Percentiles rank a stretch among this genome's conserved stretches.
phyloP scores from a whole-genome alignment of 1,284 basidiomycete species.

The Puccinia coronata region DNA sequence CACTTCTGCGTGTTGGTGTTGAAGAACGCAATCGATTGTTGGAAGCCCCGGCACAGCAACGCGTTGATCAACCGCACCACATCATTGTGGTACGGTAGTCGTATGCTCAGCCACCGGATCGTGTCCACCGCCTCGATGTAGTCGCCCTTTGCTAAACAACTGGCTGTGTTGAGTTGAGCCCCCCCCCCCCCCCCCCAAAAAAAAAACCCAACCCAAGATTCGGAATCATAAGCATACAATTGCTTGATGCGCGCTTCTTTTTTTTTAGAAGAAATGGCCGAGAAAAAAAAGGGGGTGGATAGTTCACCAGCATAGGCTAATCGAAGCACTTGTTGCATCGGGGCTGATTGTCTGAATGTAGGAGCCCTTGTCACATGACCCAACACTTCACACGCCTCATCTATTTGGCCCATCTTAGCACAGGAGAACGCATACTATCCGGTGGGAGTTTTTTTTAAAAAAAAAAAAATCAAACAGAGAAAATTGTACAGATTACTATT shows the following conservation, averaged over 20 bases:
- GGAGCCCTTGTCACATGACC: conserved; percentile 76
- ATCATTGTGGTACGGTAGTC: conserved; percentile 77
- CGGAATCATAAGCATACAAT: too few species aligned
- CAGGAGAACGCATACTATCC: conserved; percentile 79
- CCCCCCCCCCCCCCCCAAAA: too few species aligned
- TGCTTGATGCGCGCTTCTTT: background rate
- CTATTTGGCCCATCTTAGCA: conserved; percentile 66
- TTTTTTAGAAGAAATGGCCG: background rate
- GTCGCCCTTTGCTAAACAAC: conserved; percentile 67
- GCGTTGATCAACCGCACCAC: conserved; percentile 70
- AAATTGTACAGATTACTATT: too few species aligned
- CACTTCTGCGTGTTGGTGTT: conserved; percentile 76
- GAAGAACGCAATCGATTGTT: conserved; percentile 72
- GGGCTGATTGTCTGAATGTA: conserved; percentile 67
- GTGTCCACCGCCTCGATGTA: conserved; percentile 70
- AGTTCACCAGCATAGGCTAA: conserved; percentile 40
- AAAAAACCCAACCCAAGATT: background rate
- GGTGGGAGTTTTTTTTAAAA: too few species aligned
- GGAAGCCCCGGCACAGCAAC: conserved; percentile 69
- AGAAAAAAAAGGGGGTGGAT: background rate
- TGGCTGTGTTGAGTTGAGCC: conserved; percentile 64
- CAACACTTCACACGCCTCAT: conserved; percentile 74
- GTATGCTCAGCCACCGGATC: conserved; percentile 70
- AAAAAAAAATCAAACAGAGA: too few species aligned
- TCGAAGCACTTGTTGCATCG: conserved; percentile 64